A percentile compares a stretch with the other conserved stretches of the same genome.
Conservation (phyloP, 75 land plant species). For the Sequoiadendron giganteum region DNA sequence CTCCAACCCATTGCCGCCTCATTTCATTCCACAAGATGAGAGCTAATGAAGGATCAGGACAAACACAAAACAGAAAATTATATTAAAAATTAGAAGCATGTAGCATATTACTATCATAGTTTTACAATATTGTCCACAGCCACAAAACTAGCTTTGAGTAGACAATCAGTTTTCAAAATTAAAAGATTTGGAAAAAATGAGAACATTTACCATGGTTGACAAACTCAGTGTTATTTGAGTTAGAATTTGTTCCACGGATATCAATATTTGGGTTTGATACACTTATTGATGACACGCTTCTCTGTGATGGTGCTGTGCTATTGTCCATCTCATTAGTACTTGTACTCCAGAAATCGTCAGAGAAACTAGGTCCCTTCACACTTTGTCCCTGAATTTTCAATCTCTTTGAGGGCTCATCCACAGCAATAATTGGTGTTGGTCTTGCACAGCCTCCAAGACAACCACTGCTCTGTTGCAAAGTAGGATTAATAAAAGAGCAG, state of each 20-base stretch:
- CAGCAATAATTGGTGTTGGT: slow-evolving; percentile 42
- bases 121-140: not conserved
- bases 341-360: slow-evolving; percentile 73
- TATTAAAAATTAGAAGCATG: too few species aligned
- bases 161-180: not conserved
- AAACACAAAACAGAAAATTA: not conserved
- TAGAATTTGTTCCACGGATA: slow-evolving; percentile 11
- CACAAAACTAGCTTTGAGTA: not conserved
- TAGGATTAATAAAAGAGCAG: slow-evolving; percentile 13
- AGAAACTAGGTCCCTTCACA: slow-evolving; percentile 37
- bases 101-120: not conserved
- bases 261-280: slow-evolving; percentile 26
- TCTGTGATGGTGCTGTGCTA: slow-evolving; percentile 62
- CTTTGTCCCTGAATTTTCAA: slow-evolving; percentile 48
- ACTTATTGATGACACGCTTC: slow-evolving; percentile 68
- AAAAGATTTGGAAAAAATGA: not conserved
- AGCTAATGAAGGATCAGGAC: slow-evolving; percentile 29
- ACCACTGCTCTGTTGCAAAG: slow-evolving; percentile 91
- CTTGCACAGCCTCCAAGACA: slow-evolving; percentile 87
- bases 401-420: slow-evolving; percentile 60
- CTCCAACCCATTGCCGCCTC: slow-evolving; percentile 72
- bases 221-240: slow-evolving; percentile 36
- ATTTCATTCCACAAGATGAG: slow-evolving; percentile 76
- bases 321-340: slow-evolving; percentile 90
- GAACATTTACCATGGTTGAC: slow-evolving; percentile 50